These are phyloP conservation scores for Suhomyces terraborum DNA, from an alignment of 1,139 yeast species.

Conservation along the genomic window DNA sequence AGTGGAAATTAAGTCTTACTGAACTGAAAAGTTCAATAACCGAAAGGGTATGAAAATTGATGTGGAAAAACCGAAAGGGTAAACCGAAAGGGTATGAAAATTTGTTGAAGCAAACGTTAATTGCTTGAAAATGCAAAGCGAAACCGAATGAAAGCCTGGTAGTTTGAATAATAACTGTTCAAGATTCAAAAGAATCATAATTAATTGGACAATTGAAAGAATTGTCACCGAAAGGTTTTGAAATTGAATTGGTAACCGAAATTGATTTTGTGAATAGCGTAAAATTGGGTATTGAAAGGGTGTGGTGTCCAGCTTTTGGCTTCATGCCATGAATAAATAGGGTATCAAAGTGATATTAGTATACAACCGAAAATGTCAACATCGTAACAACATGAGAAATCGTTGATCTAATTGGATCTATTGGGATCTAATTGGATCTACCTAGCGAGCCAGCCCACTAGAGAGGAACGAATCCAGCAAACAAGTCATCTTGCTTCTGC, in stretches of 20 bases:
- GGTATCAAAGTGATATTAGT: conserved; percentile 9
- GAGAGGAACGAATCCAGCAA: conserved; percentile 33
- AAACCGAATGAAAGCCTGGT: no score
- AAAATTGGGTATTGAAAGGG: no score
- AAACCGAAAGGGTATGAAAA: background rate
- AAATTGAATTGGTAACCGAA: no score
- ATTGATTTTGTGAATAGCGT: no score
- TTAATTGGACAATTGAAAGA: no score
- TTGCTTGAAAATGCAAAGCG: no score
- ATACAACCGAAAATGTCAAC: conserved; percentile 15
- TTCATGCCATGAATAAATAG: no score
- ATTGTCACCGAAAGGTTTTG: background rate
- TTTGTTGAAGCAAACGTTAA: no score
- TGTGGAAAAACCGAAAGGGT: background rate
- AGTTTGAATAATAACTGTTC: no score
- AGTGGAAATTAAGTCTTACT: background rate
- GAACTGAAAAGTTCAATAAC: background rate
- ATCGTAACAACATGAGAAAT: conserved; percentile 11
- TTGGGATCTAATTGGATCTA: background rate
- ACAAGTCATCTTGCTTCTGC: conserved; percentile 33
- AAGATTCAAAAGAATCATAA: no score
- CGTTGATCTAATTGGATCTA: no score
- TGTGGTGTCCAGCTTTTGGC: no score
- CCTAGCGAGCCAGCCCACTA: conserved; percentile 11
- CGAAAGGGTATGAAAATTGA: conserved; percentile 1